Evolutionary conservation across 352 stramenopile species (phyloP).

Genomic region (Globisporangium mamillatum): DNA sequence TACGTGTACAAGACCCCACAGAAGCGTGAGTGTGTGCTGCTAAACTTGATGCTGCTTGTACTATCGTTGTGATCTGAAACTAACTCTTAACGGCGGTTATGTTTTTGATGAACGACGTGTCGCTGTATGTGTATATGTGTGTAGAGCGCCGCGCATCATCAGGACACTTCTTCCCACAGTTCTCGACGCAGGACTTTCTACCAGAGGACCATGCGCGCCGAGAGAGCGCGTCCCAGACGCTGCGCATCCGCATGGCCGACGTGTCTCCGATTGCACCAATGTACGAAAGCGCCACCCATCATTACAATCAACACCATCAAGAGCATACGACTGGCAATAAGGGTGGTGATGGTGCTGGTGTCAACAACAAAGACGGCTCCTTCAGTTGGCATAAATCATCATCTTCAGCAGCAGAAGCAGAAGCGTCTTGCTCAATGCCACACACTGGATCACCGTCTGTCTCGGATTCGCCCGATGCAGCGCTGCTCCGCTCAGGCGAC

Average conservation of each 20-base stretch:
- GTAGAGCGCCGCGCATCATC: constrained; percentile 12
- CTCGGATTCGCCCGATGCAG: not conserved
- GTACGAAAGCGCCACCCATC: constrained; percentile 5
- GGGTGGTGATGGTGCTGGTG: not conserved
- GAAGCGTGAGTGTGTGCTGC: constrained; percentile 17
- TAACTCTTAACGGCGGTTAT: not conserved
- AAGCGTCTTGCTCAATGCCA: not conserved
- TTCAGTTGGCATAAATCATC: not conserved
- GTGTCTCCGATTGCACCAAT: constrained; percentile 60
- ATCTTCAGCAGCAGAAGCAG: not conserved
- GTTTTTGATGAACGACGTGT: not conserved
- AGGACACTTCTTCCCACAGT: constrained; percentile 41
- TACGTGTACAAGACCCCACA: constrained; percentile 70
- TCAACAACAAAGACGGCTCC: not conserved
- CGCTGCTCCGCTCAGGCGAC: constrained; percentile 4
- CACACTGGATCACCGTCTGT: constrained; percentile 7
- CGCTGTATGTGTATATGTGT: not conserved
- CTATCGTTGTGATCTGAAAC: not conserved
- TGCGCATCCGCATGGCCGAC: constrained; percentile 45
- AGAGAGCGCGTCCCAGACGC: constrained; percentile 44
- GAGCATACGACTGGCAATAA: not conserved
- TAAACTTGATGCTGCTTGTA: not conserved
- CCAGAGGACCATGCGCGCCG: constrained; percentile 7
- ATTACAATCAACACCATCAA: constrained; percentile 7
- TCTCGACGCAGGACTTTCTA: constrained; percentile 56